These are phyloP conservation scores for Physaria fendleri DNA, from an alignment of 345 rosid genomes.

Conservation along the genomic window DNA sequence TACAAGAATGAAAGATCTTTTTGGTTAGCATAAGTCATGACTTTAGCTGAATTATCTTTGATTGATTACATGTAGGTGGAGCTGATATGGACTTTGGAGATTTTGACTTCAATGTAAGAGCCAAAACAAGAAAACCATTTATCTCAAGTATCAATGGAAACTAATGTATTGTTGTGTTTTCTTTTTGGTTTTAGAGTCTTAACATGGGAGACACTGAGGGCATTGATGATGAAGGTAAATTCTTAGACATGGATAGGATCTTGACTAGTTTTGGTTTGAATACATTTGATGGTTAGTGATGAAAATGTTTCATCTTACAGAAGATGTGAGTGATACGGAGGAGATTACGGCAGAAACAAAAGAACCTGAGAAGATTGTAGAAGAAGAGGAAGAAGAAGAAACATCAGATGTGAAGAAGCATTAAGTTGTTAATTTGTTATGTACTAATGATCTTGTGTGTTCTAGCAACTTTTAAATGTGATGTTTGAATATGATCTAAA, in stretches of 20 bases:
- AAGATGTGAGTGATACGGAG: constrained; percentile 32
- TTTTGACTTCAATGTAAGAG: constrained; percentile 43
- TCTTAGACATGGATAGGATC: not conserved
- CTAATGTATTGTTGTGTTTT: not conserved
- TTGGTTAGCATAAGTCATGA: not conserved
- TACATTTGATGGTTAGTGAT: constrained; percentile 19
- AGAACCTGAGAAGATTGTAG: not conserved
- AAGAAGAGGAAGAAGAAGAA: constrained; percentile 19
- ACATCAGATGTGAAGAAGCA: constrained; percentile 11
- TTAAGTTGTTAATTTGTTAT: no score
- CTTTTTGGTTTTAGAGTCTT: constrained; percentile 3
- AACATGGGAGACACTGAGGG: constrained; percentile 11
- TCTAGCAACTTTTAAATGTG: no score
- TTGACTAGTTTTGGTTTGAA: not conserved
- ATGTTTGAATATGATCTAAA: no score
- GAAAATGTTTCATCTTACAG: constrained; percentile 17
- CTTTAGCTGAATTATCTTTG: not conserved
- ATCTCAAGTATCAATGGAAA: not conserved
- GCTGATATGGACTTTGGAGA: constrained; percentile 36
- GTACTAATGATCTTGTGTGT: no score
- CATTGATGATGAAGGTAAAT: not conserved
- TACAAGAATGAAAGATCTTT: not conserved
- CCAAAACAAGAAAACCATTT: not conserved
- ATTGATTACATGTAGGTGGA: constrained; percentile 11
- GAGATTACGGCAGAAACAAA: constrained; percentile 21